Evolutionary conservation across 2,329 filamentous ascomycete species (phyloP), one percentile per base, ranked within the genome.

Genomic region (Fusarium verticillioides): DNA sequence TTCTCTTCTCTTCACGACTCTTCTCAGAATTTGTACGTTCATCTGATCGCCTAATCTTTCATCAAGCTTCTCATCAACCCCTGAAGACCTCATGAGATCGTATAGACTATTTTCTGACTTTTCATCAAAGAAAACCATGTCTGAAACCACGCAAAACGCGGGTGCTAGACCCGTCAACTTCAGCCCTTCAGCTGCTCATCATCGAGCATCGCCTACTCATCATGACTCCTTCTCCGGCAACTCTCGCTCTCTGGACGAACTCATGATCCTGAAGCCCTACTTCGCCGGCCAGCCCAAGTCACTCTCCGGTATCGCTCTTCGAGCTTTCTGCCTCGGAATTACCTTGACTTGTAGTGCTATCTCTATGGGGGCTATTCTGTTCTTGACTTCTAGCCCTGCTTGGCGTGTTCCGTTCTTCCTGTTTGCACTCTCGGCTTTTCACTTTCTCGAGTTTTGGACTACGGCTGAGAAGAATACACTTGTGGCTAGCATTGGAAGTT

Each of bases 381-480:
- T 81, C 46, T 75, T 80, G 63, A 84, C 83, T 9, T 69, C 81
- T 19, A 85, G 83, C 39, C 85, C 88, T 28, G 82, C 88, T 63
- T 92, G 90, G 90, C 89, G 90, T 63, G 80, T 88, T 12, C 88
- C 90, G 36, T 90, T 92, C 80, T 96, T 96, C 84, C 78, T 92
- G 53, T 84, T 85, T 58, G 85, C 90, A 19, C 91, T 98, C 53
- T 88, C 92, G 32, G 77, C 92, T 36, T 98, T 98, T 84, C 96
- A 99, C 86, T 98, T 97, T 83, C 91, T 98, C 82, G 96, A 99
- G 83, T 99, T 95, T 86, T 97, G 91, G 87, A 94, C 92, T 37
- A 98, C 96, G 0, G 95, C 96, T 13, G 86, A 87, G 62, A 94
- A 93, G 84, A 98, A 98, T 82, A 94, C 94, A 0, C 87, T 88